Evolutionary conservation across 2,329 filamentous ascomycete genomes (phyloP).

Genomic region (Pestalotiopsis sp.): DNA sequence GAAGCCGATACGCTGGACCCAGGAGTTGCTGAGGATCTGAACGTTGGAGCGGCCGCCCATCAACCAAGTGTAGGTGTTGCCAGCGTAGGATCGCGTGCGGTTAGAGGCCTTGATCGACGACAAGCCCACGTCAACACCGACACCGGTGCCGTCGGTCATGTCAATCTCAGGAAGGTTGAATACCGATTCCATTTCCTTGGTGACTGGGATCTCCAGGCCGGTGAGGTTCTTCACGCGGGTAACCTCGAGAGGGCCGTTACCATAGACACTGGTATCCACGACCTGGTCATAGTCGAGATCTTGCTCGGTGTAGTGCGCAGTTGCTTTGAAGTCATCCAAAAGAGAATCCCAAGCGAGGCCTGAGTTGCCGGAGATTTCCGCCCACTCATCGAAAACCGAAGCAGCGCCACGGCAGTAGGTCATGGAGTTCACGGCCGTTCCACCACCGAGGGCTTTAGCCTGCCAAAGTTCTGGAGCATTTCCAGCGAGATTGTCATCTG

Average conservation of each 20-base stretch:
- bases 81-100: not conserved
- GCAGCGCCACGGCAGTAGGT: conserved; percentile 19
- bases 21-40: not conserved
- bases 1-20: not conserved
- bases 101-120: not conserved
- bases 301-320: not conserved
- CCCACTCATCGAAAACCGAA: conserved; percentile 22
- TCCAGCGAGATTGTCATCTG: not conserved
- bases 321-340: conserved; percentile 8
- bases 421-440: conserved; percentile 19
- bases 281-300: not conserved
- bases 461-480: conserved; percentile 9
- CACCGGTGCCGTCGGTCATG: not conserved
- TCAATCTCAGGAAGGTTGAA: not conserved
- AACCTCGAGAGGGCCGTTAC: not conserved
- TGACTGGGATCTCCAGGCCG: not conserved
- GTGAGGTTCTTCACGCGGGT: not conserved
- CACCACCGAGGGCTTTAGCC: conserved; percentile 17
- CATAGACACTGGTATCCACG: not conserved
- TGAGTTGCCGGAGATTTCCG: conserved; percentile 16
- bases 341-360: conserved; percentile 18
- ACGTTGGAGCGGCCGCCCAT: not conserved
- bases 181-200: not conserved
- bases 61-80: not conserved
- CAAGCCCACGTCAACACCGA: not conserved